phyloP scores from a whole-genome alignment of 2,329 filamentous ascomycete species.

The Arachnomyces sp. region DNA sequence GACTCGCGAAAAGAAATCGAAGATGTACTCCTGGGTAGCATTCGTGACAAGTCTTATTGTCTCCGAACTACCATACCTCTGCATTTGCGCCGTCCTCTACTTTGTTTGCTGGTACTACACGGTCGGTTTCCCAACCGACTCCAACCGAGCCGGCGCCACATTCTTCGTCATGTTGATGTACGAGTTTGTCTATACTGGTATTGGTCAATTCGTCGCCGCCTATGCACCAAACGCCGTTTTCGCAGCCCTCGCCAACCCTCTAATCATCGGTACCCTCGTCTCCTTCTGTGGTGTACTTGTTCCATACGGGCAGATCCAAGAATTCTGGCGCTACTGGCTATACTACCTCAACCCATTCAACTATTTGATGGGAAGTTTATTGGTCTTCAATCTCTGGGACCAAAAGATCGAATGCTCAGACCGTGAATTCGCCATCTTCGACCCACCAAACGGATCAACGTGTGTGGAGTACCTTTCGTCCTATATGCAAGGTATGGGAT shows the following conservation, averaged over 20 bases:
- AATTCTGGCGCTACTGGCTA: slow-evolving; percentile 62
- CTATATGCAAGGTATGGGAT: slow-evolving; percentile 43
- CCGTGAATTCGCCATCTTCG: slow-evolving; percentile 41
- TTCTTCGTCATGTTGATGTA: slow-evolving; percentile 69
- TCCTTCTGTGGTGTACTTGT: slow-evolving; percentile 65
- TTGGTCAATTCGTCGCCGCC: slow-evolving; percentile 72
- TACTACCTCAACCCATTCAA: slow-evolving; percentile 56
- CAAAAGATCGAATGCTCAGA: slow-evolving; percentile 39
- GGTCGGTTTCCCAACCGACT: slow-evolving; percentile 55
- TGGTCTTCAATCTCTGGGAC: slow-evolving; percentile 46
- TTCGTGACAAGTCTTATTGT: slow-evolving; percentile 62
- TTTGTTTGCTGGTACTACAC: slow-evolving; percentile 67
- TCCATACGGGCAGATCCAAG: slow-evolving; percentile 52
- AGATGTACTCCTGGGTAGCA: slow-evolving; percentile 67
- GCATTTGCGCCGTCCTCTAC: slow-evolving; percentile 57
- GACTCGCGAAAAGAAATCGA: slow-evolving; percentile 56
- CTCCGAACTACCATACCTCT: slow-evolving; percentile 59
- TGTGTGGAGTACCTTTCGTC: slow-evolving; percentile 50
- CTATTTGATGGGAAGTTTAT: slow-evolving; percentile 51
- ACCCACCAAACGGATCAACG: slow-evolving; percentile 37
- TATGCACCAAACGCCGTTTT: slow-evolving; percentile 61
- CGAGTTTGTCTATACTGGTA: slow-evolving; percentile 61
- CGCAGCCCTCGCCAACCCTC: slow-evolving; percentile 64
- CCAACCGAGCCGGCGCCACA: slow-evolving; percentile 34
- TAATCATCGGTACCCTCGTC: slow-evolving; percentile 64